Base-by-base conservation (phyloP, 75 land plant species). In the Cryptomeria japonica region DNA sequence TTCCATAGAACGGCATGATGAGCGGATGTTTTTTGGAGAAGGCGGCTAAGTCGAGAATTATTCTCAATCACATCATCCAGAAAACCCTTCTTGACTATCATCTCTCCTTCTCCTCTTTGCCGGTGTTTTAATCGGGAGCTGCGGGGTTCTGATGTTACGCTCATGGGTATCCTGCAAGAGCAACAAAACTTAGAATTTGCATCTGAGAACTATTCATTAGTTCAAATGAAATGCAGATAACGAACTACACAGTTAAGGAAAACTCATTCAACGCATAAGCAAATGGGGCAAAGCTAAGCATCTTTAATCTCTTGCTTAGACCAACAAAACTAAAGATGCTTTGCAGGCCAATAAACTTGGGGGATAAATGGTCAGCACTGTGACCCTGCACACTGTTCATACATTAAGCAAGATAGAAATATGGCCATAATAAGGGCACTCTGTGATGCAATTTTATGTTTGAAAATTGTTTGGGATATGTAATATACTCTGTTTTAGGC, bases 41-140 rank as follows among this genome's bases (percentile, higher is more conserved):
- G 89, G 87, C 88, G 90, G 49, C 89, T 87, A 70, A 98, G 93
- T 47, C 93, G 76, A 22, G 87, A 80, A 87, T 96, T 97, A 88
- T 94, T 97, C 84, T 92, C 88, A 31, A 92, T 88, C 68, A 96
- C 90, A 89, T 95, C 92, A 82, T 94, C 86, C 70, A 94, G 93
- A 93, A 97, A 98, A 34, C 87, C 55, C 83, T 92, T 90, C 87
- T 97, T 97, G 42, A 98, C 92, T 84, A 93, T 82, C 68, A 85
- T 90, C 86, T 98, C 99, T 87, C 97, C 99, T 89, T 92, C 94
- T 64, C 89, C 86, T 85, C 87, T 91, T 86, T 91, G 94, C 88
- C 90, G 93, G 83, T 93, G 91, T 85, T 95, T 95, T 53, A 94
- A 79, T 36, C 99, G 89, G 56, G 94, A 93, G 90, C 96, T 97